Evolutionary conservation across 1,139 yeast species (phyloP), one percentile per base, ranked within the genome.

Genomic region (Spencermartinsiella ligniputridi): DNA sequence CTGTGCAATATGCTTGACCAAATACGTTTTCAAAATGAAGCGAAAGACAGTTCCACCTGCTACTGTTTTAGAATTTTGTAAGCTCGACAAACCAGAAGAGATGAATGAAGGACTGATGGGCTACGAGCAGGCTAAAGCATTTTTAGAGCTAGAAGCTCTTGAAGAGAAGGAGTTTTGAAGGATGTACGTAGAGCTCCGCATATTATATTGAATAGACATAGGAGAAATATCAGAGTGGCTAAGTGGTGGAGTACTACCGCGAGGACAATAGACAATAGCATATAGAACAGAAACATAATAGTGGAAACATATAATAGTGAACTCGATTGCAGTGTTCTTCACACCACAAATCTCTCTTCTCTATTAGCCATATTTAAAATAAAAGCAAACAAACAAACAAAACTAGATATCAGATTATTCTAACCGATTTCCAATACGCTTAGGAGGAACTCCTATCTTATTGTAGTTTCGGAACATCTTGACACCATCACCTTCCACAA

Each of bases 401-500:
- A 16, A 22, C 25, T 8, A 22, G 25, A 11, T 8, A 11, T 15
- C 8, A n/a, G 15, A 47, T 27, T 15, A 27, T 20, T 34, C 25
- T 37, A 51, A 38, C 13, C 52, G 49, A 36, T 51, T 48, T 17
- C 47, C 54, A 19, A 43, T 51, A 38, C 39, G 39, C 41, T 49
- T 40, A 32, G 61, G 61, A 25, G 54, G 55, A 33, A 68, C 68
- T 52, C 83, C 83, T 44, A 72, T 62, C 49, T 70, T 69, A 68
- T 85, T 85, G 59, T 73, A 68, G 66, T 84, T 85, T 71, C 94
- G 78, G 67, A 73, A 85, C 92, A 85, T 84, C 70, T 72, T 67
- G 49, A 85, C 81, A 46, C 90, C 95, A 52, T 79, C 82, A 56
- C 88, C 95, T 52, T 86, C 95, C 48, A 87, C 90, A 60, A 78